Base-by-base conservation (phyloP, 1,284 basidiomycete species). In the Athelia sp. region DNA sequence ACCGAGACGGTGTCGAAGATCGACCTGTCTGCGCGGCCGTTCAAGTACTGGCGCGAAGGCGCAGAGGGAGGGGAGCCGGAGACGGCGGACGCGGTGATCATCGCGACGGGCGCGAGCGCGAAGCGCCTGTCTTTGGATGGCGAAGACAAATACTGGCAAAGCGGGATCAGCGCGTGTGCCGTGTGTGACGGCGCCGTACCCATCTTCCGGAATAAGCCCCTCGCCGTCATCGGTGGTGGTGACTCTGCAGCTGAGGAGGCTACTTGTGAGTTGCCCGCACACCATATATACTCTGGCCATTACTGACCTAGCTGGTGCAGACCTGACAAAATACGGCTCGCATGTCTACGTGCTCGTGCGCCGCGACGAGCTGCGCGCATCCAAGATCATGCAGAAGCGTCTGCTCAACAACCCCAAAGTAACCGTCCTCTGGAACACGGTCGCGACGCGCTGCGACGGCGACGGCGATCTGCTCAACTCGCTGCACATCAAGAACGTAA, bases 191-290 rank as follows among this genome's bases (percentile, higher is more conserved):
- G 97, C 59, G 96, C 96, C 13, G 96, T 99, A 15, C 96, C 96
- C 22, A 98, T 99, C 65, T 99, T 99, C 79, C 79, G 95, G 58
- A 97, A 97, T 68, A 98, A 98, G 72, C 91, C 94, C 2, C 76
- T 99, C 36, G 96, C 93, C 23, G 96, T 99, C 36, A 93, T 99
- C 56, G 97, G 96, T 51, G 96, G 96, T 55, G 96, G 96, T 61
- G 97, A 99, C 70, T 94, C 91, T 50, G 96, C 97, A 31, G 96
- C 94, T n/a, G 96, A 99, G 70, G 96, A 99, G 73, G 95, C 96
- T 19, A 98, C 92, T 22, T 95, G n/a, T n/a, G n/a, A n/a, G n/a
- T n/a, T n/a, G n/a, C n/a, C n/a, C n/a, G n/a, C n/a, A n/a, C n/a
- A n/a, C n/a, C n/a, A n/a, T n/a, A n/a, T n/a, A n/a, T n/a, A n/a